A percentile compares a stretch with the other conserved stretches of the same genome.
Conservation (phyloP, 139 green algal species). For the Tetradesmus lagerheimii region DNA sequence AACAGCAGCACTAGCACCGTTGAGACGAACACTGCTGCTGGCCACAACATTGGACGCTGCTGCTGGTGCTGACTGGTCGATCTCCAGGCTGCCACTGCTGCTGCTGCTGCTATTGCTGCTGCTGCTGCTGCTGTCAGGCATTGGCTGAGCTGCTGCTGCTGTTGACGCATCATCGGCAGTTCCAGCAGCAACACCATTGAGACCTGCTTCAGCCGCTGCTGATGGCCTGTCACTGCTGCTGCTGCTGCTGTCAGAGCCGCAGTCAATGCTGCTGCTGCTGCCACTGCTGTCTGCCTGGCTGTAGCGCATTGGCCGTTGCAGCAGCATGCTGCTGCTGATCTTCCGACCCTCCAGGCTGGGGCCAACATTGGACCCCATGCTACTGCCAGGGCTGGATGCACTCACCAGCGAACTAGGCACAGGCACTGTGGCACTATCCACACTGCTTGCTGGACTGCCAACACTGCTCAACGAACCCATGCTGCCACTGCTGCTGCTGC, state of each 20-base stretch:
- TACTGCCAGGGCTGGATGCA: background rate
- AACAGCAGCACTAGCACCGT: background rate
- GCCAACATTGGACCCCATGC: background rate
- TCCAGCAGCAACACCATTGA: background rate
- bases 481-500: slow-evolving; percentile 8
- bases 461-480: background rate
- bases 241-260: background rate
- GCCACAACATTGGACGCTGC: background rate
- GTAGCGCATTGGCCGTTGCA: background rate
- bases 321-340: background rate
- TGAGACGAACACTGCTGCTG: slow-evolving; percentile 7
- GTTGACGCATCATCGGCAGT: background rate
- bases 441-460: background rate
- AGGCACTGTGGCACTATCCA: background rate
- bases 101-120: slow-evolving; percentile 10
- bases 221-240: background rate
- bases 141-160: background rate
- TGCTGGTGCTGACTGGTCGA: background rate
- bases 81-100: background rate
- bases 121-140: background rate
- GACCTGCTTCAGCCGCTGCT: background rate
- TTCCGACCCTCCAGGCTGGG: background rate
- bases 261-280: background rate
- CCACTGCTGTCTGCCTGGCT: background rate
- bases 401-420: background rate